phyloP scores from a whole-genome alignment of 257 asterid species.

The Avicennia marina region DNA sequence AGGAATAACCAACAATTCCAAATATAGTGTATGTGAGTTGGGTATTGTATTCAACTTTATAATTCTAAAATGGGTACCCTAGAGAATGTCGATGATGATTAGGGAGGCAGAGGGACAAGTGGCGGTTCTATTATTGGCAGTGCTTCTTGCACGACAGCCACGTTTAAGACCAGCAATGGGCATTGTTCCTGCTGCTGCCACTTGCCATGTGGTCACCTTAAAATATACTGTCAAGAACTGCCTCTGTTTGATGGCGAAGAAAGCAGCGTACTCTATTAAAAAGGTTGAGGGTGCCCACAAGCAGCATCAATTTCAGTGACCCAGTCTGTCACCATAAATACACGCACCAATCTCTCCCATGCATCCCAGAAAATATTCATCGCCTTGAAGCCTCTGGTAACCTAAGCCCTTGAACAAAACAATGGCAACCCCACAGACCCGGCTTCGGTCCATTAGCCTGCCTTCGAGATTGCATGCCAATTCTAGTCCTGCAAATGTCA shows the following conservation, averaged over 20 bases:
- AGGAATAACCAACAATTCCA: no score
- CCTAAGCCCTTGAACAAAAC: no score
- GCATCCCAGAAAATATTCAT: slow-evolving; percentile 1
- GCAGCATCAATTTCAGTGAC: slow-evolving; percentile 1
- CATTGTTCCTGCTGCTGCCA: slow-evolving; percentile 3
- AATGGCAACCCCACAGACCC: slow-evolving; percentile 30
- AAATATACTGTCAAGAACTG: not conserved
- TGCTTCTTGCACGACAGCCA: slow-evolving; percentile 3
- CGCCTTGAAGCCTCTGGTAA: no score
- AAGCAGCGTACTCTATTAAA: not conserved
- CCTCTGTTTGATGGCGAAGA: slow-evolving; percentile 4
- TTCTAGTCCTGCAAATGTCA: slow-evolving; percentile 11
- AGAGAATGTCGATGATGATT: slow-evolving; percentile 21
- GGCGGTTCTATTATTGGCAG: not conserved
- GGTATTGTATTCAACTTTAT: no score
- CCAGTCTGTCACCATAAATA: slow-evolving; percentile 17
- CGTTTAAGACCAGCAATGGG: not conserved
- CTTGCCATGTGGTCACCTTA: not conserved
- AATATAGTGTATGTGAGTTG: no score
- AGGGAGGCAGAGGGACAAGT: slow-evolving; percentile 20
- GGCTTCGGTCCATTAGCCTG: slow-evolving; percentile 34
- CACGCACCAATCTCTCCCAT: not conserved
- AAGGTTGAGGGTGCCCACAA: not conserved
- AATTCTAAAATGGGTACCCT: no score
- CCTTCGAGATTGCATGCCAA: slow-evolving; percentile 32